A percentile compares a stretch with the other conserved stretches of the same genome.
These are phyloP conservation scores for Citrullus mucosospermus DNA, from an alignment of 306 rosid genomes.

Conservation along the genomic window DNA sequence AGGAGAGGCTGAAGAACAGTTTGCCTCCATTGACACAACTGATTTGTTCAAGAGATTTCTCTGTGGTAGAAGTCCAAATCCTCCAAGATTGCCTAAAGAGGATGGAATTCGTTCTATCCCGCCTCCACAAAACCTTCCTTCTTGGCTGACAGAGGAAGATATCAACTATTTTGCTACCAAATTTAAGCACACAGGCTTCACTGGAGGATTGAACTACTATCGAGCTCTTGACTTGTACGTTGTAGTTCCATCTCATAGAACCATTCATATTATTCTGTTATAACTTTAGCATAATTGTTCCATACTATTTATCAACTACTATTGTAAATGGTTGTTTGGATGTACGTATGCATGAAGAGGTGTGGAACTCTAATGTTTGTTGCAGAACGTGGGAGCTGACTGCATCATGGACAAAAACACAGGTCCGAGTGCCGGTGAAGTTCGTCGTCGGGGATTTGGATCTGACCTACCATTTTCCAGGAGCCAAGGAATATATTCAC, in stretches of 20 bases:
- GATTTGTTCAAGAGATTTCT: neutral
- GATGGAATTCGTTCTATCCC: neutral
- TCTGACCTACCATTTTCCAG: neutral
- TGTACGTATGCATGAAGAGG: neutral
- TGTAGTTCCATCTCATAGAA: neutral
- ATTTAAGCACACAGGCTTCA: constrained; percentile 23
- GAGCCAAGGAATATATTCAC: neutral
- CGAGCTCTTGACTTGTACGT: neutral
- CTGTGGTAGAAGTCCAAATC: neutral
- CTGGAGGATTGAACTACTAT: constrained; percentile 33
- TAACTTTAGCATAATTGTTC: neutral
- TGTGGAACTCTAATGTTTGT: neutral
- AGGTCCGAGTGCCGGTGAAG: neutral
- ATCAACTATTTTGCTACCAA: constrained; percentile 25
- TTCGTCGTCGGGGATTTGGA: constrained; percentile 1
- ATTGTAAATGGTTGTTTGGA: neutral
- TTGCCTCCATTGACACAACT: constrained; percentile 3
- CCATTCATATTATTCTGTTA: neutral
- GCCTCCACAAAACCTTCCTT: constrained; percentile 6
- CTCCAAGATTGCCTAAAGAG: neutral
- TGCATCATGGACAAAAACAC: neutral
- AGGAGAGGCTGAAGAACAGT: neutral
- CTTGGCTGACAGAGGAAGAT: constrained; percentile 38
- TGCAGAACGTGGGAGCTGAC: constrained; percentile 7
- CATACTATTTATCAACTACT: neutral